phyloP scores from a whole-genome alignment of 139 green algal species.

The Chlamydomonas sp. region DNA sequence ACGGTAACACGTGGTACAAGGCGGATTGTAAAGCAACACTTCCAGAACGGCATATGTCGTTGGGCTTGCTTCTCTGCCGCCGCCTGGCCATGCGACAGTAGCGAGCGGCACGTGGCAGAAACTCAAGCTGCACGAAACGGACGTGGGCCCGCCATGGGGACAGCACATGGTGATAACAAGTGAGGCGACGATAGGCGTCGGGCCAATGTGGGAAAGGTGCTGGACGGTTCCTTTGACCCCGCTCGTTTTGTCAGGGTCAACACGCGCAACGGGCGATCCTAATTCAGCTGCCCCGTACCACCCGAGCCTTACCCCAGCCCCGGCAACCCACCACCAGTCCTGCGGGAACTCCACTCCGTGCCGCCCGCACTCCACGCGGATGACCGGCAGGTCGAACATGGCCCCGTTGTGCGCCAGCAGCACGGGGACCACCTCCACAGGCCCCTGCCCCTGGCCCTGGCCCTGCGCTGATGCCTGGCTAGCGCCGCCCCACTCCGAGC shows the following conservation, averaged over 20 bases:
- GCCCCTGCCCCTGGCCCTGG: neutral
- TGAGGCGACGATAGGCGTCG: no score
- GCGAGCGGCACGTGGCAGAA: no score
- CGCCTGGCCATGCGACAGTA: no score
- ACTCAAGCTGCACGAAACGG: no score
- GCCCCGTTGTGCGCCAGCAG: constrained; percentile 37
- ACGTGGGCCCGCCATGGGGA: no score
- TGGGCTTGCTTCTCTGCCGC: no score
- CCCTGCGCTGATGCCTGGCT: neutral
- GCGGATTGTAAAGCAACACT: neutral
- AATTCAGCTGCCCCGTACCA: neutral
- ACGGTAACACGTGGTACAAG: neutral
- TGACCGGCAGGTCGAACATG: constrained; percentile 13
- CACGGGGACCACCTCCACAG: constrained; percentile 1
- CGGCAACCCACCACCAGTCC: constrained; percentile 12
- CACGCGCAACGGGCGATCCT: neutral
- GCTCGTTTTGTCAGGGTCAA: no score
- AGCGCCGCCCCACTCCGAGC: no score
- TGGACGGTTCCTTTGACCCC: no score
- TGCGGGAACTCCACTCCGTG: constrained; percentile 15
- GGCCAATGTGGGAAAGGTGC: no score
- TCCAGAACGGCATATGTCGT: neutral
- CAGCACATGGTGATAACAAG: no score
- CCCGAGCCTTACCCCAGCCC: neutral
- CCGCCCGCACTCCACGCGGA: constrained; percentile 1